Evolutionary conservation across 1,284 basidiomycete species (phyloP).

Genomic region (Caloboletus inedulis): DNA sequence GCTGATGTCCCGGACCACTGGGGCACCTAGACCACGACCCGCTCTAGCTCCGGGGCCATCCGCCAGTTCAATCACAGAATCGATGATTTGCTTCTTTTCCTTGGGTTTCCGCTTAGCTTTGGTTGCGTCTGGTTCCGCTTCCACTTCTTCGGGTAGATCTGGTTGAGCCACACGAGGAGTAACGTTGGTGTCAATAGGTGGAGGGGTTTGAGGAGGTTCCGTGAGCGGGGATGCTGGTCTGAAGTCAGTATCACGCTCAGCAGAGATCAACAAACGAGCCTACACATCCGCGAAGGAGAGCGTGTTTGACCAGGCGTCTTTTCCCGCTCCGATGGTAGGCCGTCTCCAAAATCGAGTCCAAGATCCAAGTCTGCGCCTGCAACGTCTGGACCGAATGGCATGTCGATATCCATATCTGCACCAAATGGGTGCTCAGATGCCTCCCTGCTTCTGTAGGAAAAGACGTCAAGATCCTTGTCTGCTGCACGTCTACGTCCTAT

Average conservation of each 20-base stretch:
- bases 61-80: conserved; percentile 80
- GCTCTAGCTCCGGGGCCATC: conserved; percentile 63
- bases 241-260: conserved; percentile 7
- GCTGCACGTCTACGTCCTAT: conserved; percentile 44
- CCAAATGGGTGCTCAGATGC: conserved; percentile 63
- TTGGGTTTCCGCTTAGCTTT: conserved; percentile 55
- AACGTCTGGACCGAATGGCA: conserved; percentile 47
- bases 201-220: conserved; percentile 68
- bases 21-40: conserved; percentile 51
- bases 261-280: conserved; percentile 28
- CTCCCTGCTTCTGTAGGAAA: conserved; percentile 61
- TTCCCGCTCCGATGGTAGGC: conserved; percentile 39
- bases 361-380: conserved; percentile 63
- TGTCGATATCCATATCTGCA: conserved; percentile 58
- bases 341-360: conserved; percentile 68
- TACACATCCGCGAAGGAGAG: conserved; percentile 67
- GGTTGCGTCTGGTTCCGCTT: conserved; percentile 29
- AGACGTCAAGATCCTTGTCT: conserved; percentile 52
- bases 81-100: conserved; percentile 78
- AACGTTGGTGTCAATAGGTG: conserved; percentile 45
- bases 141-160: conserved; percentile 38
- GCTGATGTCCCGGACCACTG: conserved; percentile 63
- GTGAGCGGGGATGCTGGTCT: conserved; percentile 67
- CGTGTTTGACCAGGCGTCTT: conserved; percentile 57
- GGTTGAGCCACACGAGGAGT: conserved; percentile 44